These are phyloP conservation scores for Austropuccinia psidii DNA, from an alignment of 1,284 basidiomycete species.

Conservation along the genomic window DNA sequence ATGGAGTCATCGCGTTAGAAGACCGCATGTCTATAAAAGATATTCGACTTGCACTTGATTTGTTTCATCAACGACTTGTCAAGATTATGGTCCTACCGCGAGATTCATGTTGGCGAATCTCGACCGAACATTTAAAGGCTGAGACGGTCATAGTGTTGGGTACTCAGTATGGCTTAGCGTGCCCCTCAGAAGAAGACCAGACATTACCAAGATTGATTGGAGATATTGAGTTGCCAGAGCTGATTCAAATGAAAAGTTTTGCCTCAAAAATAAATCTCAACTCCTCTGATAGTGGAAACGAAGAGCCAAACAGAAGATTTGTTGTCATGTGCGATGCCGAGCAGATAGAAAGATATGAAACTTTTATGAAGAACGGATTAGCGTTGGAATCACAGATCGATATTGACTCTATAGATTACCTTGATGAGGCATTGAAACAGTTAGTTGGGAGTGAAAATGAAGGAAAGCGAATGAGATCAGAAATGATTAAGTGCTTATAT, in stretches of 20 bases:
- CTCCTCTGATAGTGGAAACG: not conserved
- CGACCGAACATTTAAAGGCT: conserved; percentile 66
- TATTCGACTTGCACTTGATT: conserved; percentile 66
- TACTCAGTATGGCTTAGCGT: conserved; percentile 59
- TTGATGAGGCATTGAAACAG: not conserved
- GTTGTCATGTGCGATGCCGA: conserved; percentile 45
- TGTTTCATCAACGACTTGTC: conserved; percentile 72
- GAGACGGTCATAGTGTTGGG: conserved; percentile 80
- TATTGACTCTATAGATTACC: not conserved
- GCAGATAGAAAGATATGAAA: conserved; percentile 41
- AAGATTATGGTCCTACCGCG: conserved; percentile 74
- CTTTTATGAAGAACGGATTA: conserved; percentile 41
- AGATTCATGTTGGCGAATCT: conserved; percentile 64
- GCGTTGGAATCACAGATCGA: conserved; percentile 43
- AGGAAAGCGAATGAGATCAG: not conserved
- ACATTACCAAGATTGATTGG: no score
- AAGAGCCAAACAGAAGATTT: conserved; percentile 40
- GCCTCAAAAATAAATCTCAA: no score
- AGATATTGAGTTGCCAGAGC: conserved; percentile 39
- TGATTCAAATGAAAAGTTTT: conserved; percentile 43
- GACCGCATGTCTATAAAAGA: conserved; percentile 64
- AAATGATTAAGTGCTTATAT: conserved; percentile 15
- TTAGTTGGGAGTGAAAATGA: not conserved
- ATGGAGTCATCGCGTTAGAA: conserved; percentile 82
- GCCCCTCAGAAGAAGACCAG: no score